These are phyloP conservation scores for Ogataea sp. DNA, from an alignment of 805 yeast genomes.

Conservation along the genomic window DNA sequence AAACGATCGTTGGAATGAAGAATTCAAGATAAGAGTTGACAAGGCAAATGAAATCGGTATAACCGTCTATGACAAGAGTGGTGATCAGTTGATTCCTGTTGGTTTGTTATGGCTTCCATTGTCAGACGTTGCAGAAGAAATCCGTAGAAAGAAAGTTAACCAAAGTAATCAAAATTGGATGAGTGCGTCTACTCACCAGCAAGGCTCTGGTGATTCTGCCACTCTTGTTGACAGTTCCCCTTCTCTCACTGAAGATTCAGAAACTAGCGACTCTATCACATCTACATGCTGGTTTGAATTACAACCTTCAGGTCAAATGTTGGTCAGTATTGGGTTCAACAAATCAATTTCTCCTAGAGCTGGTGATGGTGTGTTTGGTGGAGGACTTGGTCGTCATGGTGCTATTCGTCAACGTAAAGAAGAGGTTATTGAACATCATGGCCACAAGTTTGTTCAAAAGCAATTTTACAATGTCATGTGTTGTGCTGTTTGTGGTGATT, in stretches of 20 bases:
- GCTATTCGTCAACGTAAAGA: slow-evolving; percentile 92
- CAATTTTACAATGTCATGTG: slow-evolving; percentile 95
- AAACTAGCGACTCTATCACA: slow-evolving; percentile 24
- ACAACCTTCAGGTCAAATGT: slow-evolving; percentile 91
- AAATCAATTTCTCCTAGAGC: slow-evolving; percentile 42
- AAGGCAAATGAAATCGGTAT: slow-evolving; percentile 90
- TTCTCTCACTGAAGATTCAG: slow-evolving; percentile 4
- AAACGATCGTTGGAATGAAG: slow-evolving; percentile 77
- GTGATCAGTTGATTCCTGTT: slow-evolving; percentile 68
- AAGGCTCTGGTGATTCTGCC: neutral
- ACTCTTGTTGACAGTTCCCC: neutral
- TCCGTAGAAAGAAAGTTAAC: slow-evolving; percentile 81
- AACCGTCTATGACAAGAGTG: slow-evolving; percentile 74
- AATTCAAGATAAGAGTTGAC: slow-evolving; percentile 71
- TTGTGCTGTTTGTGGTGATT: slow-evolving; percentile 96
- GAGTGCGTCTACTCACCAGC: slow-evolving; percentile 54
- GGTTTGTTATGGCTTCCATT: slow-evolving; percentile 88
- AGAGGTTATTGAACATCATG: slow-evolving; percentile 89
- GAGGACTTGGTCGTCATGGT: slow-evolving; percentile 89
- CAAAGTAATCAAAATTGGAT: slow-evolving; percentile 83
- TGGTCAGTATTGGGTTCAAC: slow-evolving; percentile 69
- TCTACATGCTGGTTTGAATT: slow-evolving; percentile 81
- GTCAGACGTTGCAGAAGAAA: slow-evolving; percentile 89
- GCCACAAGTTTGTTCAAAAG: slow-evolving; percentile 93
- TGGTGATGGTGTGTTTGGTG: slow-evolving; percentile 41